These are phyloP conservation scores for Sordaria brevicollis DNA, from an alignment of 495 filamentous ascomycete species.

Conservation along the genomic window DNA sequence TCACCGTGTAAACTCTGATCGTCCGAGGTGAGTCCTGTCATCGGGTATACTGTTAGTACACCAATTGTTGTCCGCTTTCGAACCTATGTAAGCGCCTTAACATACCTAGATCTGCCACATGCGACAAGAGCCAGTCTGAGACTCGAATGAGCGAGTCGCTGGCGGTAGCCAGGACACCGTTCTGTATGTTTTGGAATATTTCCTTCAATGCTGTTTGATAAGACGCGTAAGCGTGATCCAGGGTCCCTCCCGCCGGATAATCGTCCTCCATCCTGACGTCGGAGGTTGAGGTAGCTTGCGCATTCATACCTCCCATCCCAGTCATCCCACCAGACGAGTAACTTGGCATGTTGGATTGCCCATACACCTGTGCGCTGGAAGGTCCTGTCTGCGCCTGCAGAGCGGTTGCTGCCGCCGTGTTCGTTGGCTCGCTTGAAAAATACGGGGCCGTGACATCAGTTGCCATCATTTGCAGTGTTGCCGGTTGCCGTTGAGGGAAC, in stretches of 20 bases:
- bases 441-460: slow-evolving; percentile 61
- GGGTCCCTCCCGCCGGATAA: slow-evolving; percentile 19
- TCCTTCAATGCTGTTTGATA: slow-evolving; percentile 66
- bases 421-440: slow-evolving; percentile 63
- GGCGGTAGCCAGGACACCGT: slow-evolving; percentile 63
- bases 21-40: slow-evolving; percentile 46
- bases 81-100: slow-evolving; percentile 12
- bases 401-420: slow-evolving; percentile 44
- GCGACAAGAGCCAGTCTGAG: slow-evolving; percentile 75
- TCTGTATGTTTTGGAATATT: slow-evolving; percentile 65
- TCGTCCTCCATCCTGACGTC: slow-evolving; percentile 37
- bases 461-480: slow-evolving; percentile 70
- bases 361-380: slow-evolving; percentile 38
- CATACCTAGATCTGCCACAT: slow-evolving; percentile 79
- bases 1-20: slow-evolving; percentile 59
- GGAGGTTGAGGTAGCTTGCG: slow-evolving; percentile 27
- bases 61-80: slow-evolving; percentile 8
- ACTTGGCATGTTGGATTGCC: slow-evolving; percentile 35
- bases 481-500: slow-evolving; percentile 68
- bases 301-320: slow-evolving; percentile 28
- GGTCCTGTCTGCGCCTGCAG: slow-evolving; percentile 29
- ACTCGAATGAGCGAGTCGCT: slow-evolving; percentile 63
- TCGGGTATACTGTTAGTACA: background rate
- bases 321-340: slow-evolving; percentile 32
- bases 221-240: slow-evolving; percentile 58